A percentile compares a stretch with the other conserved stretches of the same genome.
phyloP scores from a whole-genome alignment of 2,329 filamentous ascomycete genomes.

The Colletotrichum sojae region DNA sequence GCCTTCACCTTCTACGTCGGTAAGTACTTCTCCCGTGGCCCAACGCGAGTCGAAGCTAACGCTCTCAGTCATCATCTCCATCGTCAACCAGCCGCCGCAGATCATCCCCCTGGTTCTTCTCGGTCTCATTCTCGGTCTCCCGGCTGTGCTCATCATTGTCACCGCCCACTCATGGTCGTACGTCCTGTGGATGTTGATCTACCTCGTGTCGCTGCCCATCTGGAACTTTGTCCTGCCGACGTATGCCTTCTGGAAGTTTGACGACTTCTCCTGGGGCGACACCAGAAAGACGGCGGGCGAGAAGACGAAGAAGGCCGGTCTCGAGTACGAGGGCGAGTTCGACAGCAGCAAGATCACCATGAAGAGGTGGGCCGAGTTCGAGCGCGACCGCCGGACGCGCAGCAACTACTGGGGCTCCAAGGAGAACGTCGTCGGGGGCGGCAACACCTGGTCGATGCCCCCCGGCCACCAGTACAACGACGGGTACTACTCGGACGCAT shows the following conservation, averaged over 20 bases:
- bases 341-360: constrained; percentile 99
- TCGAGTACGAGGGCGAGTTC: constrained; percentile 94
- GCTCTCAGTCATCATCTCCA: constrained; percentile 82
- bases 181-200: constrained; percentile 97
- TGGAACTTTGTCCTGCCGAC: constrained; percentile 97
- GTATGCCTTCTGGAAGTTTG: constrained; percentile 99
- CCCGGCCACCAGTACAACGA: constrained; percentile 65
- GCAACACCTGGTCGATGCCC: constrained; percentile 59
- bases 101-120: constrained; percentile 92
- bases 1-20: constrained; percentile 96
- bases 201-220: constrained; percentile 90
- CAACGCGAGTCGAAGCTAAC: constrained; percentile 19
- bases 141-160: constrained; percentile 89
- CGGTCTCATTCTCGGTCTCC: constrained; percentile 91
- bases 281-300: constrained; percentile 96
- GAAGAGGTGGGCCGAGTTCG: constrained; percentile 98
- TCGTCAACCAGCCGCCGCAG: constrained; percentile 82
- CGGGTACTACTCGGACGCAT: constrained; percentile 70
- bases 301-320: constrained; percentile 86
- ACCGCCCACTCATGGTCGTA: constrained; percentile 96
- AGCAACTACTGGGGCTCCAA: constrained; percentile 67
- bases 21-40: constrained; percentile 63
- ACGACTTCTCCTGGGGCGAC: constrained; percentile 99
- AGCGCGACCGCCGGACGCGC: constrained; percentile 72
- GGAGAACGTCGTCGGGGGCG: constrained; percentile 63